These are phyloP conservation scores for Amniculicola lignicola DNA, from an alignment of 495 filamentous ascomycete genomes.

Conservation along the genomic window DNA sequence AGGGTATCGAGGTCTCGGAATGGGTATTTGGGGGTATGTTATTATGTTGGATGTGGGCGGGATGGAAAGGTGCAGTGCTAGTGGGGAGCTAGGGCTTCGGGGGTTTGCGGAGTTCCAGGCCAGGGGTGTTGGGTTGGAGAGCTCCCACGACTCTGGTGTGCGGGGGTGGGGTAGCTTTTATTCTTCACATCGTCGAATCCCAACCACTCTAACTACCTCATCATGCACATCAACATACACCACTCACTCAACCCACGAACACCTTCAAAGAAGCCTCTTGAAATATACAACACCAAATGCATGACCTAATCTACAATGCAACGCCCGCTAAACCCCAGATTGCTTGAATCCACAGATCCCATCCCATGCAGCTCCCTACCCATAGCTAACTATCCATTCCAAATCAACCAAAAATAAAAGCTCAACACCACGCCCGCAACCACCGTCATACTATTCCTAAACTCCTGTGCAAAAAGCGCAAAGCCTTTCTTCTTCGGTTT, in stretches of 20 bases:
- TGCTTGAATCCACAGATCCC: no score
- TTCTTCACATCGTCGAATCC: no score
- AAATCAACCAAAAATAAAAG: conserved; percentile 41
- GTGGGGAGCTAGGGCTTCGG: conserved; percentile 2
- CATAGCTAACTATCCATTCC: conserved; percentile 31
- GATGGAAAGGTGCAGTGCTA: background rate
- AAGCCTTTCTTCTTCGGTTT: conserved; percentile 25
- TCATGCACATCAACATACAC: no score
- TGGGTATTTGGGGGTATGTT: no score
- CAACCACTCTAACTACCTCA: no score
- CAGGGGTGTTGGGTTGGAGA: background rate
- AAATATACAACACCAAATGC: background rate
- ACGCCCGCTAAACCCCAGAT: background rate
- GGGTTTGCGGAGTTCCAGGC: conserved; percentile 22
- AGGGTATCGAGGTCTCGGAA: no score
- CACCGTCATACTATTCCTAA: conserved; percentile 28
- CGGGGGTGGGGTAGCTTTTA: background rate
- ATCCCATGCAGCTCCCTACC: no score
- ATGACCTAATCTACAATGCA: background rate
- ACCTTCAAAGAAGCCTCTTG: background rate
- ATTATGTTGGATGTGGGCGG: no score
- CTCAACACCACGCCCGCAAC: conserved; percentile 32
- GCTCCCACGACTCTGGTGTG: no score
- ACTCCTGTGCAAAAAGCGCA: conserved; percentile 30
- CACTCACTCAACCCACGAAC: no score